These are phyloP conservation scores for Quercus gilva DNA, from an alignment of 306 rosid species.

Conservation along the genomic window DNA sequence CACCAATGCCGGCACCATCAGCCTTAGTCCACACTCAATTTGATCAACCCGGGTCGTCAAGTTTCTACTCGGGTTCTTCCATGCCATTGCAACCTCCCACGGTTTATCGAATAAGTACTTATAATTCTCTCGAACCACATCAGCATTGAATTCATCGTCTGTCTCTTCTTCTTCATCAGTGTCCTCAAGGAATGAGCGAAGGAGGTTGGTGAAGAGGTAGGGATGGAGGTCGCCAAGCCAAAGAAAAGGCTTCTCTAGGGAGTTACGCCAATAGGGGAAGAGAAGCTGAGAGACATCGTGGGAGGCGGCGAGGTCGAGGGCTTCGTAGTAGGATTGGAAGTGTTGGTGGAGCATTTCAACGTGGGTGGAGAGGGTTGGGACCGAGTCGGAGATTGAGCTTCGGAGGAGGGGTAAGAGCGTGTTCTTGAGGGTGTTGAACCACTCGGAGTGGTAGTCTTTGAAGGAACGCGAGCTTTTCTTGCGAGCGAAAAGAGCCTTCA, in stretches of 20 bases:
- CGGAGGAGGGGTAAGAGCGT: constrained; percentile 38
- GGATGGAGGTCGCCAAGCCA: constrained; percentile 81
- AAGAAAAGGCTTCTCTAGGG: constrained; percentile 69
- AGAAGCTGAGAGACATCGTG: constrained; percentile 46
- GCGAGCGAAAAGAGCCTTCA: constrained; percentile 20
- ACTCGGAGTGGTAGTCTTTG: constrained; percentile 36
- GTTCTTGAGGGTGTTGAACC: constrained; percentile 35
- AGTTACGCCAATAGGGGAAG: constrained; percentile 57
- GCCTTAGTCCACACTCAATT: constrained; percentile 54
- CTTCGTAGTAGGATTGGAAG: constrained; percentile 64
- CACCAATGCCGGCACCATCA: constrained; percentile 51
- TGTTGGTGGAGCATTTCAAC: constrained; percentile 60
- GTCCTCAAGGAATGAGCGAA: constrained; percentile 54
- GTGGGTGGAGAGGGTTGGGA: constrained; percentile 35
- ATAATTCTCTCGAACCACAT: background rate
- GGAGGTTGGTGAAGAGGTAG: constrained; percentile 64
- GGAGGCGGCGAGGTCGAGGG: constrained; percentile 60
- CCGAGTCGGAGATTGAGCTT: constrained; percentile 28
- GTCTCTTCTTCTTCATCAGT: background rate
- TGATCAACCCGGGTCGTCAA: constrained; percentile 46
- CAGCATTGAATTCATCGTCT: constrained; percentile 1
- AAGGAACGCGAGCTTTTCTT: constrained; percentile 26
- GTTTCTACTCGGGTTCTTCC: constrained; percentile 39
- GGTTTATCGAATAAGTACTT: constrained; percentile 21
- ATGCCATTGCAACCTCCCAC: constrained; percentile 58